These are phyloP conservation scores for Mrakiaceae sp. DNA, from an alignment of 1,284 basidiomycete species.

Conservation along the genomic window DNA sequence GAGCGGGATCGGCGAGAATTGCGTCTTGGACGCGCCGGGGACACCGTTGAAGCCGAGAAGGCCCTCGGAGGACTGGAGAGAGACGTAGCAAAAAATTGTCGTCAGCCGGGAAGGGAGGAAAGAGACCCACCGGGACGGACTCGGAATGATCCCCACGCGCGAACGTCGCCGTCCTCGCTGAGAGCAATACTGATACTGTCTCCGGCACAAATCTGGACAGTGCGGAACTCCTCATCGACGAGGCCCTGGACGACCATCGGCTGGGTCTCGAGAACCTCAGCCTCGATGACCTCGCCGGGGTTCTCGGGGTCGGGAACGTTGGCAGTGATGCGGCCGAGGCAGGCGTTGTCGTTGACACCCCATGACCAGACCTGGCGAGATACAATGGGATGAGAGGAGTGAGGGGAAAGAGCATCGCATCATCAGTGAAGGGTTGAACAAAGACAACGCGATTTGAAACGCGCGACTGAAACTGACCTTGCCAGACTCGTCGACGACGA, in stretches of 20 bases:
- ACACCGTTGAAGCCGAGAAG: constrained; percentile 71
- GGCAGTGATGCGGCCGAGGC: constrained; percentile 69
- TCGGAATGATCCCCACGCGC: constrained; percentile 86
- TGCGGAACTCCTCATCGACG: constrained; percentile 63
- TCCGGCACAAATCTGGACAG: constrained; percentile 68
- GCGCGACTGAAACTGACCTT: constrained; percentile 44
- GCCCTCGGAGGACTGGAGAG: constrained; percentile 52
- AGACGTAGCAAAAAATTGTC: neutral
- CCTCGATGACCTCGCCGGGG: constrained; percentile 47
- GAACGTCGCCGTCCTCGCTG: constrained; percentile 61
- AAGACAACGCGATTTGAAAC: neutral
- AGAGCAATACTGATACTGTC: constrained; percentile 77
- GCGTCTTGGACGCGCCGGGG: constrained; percentile 33
- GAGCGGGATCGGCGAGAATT: constrained; percentile 38
- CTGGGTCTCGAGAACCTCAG: constrained; percentile 65
- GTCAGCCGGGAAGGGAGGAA: neutral
- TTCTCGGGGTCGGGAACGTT: constrained; percentile 51
- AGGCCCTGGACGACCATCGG: constrained; percentile 64
- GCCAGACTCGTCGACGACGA: constrained; percentile 73
- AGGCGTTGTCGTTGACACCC: constrained; percentile 86
- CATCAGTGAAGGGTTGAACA: constrained; percentile 3
- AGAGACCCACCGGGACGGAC: constrained; percentile 41
- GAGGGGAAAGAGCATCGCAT: neutral
- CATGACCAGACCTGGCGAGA: constrained; percentile 61
- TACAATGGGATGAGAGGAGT: neutral